Evolutionary conservation across 78 protist genomes (phyloP).

Genomic region (Creolimax fragrantissima): DNA sequence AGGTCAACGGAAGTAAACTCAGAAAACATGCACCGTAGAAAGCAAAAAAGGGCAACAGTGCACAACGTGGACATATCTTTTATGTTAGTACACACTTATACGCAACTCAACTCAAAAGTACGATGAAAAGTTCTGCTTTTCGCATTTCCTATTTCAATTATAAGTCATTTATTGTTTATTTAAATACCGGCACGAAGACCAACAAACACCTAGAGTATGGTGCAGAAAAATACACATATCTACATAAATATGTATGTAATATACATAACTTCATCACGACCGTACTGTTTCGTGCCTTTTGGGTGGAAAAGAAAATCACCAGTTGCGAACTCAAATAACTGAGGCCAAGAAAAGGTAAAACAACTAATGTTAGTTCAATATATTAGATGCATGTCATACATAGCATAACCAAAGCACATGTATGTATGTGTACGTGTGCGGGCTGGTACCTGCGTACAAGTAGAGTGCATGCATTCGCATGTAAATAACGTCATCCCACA

Average conservation of each 20-base stretch:
- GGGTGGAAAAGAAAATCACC: slow-evolving; percentile 94
- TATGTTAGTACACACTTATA: no score
- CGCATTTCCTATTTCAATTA: no score
- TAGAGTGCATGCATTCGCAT: not conserved
- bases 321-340: slow-evolving; percentile 77
- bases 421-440: not conserved
- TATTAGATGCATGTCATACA: not conserved
- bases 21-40: no score
- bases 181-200: no score
- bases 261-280: slow-evolving; percentile 53
- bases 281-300: slow-evolving; percentile 37
- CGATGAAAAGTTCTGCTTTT: no score
- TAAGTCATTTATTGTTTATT: no score
- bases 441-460: not conserved
- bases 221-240: not conserved
- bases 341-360: not conserved
- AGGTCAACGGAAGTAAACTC: no score
- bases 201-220: no score
- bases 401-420: not conserved
- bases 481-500: not conserved
- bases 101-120: no score
- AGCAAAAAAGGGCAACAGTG: no score
- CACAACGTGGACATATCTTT: no score
- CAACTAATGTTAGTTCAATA: not conserved
- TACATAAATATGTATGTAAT: not conserved